phyloP scores from a whole-genome alignment of 768 basidiomycete genomes.

The Suillus subalutaceus region DNA sequence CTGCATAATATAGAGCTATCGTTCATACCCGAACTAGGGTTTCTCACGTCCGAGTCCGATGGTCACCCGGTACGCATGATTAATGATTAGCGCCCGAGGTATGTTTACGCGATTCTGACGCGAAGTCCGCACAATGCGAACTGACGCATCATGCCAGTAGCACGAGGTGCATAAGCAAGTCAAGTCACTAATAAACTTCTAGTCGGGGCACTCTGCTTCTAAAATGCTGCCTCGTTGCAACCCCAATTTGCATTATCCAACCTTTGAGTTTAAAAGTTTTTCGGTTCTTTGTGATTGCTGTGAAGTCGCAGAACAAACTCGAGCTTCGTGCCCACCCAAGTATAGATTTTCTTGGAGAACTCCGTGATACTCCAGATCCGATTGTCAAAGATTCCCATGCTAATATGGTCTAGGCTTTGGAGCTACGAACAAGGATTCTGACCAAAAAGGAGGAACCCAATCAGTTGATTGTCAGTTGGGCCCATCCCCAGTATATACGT shows the following conservation, averaged over 20 bases:
- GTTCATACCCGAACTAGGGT: neutral
- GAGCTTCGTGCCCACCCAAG: neutral
- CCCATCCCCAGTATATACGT: no score
- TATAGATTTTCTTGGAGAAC: neutral
- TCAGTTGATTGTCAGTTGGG: neutral
- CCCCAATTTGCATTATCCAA: neutral
- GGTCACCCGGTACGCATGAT: neutral
- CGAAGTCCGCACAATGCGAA: neutral
- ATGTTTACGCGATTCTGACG: neutral
- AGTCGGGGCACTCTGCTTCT: neutral
- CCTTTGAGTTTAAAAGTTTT: neutral
- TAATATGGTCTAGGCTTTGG: neutral
- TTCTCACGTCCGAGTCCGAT: neutral
- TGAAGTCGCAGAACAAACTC: neutral
- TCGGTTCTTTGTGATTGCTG: neutral
- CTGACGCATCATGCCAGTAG: neutral
- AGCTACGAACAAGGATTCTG: neutral
- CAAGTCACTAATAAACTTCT: neutral
- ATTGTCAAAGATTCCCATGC: neutral
- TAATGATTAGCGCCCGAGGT: neutral
- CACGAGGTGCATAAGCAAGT: neutral
- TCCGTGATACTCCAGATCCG: neutral
- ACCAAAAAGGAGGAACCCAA: neutral
- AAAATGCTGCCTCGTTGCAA: neutral
- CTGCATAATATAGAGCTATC: neutral